Percentiles rank a stretch among this genome's conserved stretches.
These are phyloP conservation scores for Pontederia crassipes DNA, from an alignment of 176 grass and related monocot species.

Conservation along the genomic window DNA sequence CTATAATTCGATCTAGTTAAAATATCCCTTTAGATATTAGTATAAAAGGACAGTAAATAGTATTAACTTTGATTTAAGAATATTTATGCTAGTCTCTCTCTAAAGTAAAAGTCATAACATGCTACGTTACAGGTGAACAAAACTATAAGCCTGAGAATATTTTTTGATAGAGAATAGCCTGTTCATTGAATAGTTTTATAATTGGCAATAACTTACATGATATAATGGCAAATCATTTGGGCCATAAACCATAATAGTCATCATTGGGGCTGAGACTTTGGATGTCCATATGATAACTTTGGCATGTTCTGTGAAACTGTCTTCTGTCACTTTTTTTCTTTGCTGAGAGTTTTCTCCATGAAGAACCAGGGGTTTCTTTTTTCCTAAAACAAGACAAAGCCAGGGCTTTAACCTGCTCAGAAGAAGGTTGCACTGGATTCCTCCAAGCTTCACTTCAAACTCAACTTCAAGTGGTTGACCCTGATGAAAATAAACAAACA, in stretches of 20 bases:
- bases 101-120: too few relatives aligned
- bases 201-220: conserved; percentile 45
- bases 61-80: too few relatives aligned
- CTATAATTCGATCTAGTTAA: too few relatives aligned
- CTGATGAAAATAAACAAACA: conserved; percentile 31
- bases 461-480: conserved; percentile 52
- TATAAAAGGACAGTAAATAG: too few relatives aligned
- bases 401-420: conserved; percentile 74
- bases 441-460: conserved; percentile 65
- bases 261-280: conserved; percentile 48
- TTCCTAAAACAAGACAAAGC: conserved; percentile 41
- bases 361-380: conserved; percentile 70
- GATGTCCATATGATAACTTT: conserved; percentile 41
- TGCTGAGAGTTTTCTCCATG: conserved; percentile 40
- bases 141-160: too few relatives aligned
- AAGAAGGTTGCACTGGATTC: conserved; percentile 59
- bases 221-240: conserved; percentile 53
- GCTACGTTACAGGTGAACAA: too few relatives aligned
- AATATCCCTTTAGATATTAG: too few relatives aligned
- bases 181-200: too few relatives aligned
- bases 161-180: too few relatives aligned
- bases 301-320: conserved; percentile 10
- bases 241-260: conserved; percentile 61
- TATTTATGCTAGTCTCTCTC: too few relatives aligned
- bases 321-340: conserved; percentile 38